Evolutionary conservation across 805 yeast genomes (phyloP), one percentile per base, ranked within the genome.

Genomic region (Lachancea kluyveri): DNA sequence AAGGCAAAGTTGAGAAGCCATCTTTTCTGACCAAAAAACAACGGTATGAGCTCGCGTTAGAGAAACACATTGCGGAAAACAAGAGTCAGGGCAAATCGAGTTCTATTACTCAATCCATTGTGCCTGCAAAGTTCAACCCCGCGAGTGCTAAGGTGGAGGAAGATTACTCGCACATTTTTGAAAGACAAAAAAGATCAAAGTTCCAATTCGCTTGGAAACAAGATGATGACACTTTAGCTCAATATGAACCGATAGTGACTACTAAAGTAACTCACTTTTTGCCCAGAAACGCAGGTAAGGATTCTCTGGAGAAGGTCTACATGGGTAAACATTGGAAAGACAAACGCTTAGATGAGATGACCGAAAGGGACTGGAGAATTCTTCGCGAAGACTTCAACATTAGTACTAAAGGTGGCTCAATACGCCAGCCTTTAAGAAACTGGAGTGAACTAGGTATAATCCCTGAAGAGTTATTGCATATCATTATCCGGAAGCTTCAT

Each of bases 341-440:
- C 24, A 92, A 90, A 47, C 53, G 70, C 0, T 56, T 77, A 2
- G 55, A 56, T 0, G 67, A 72, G 24, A 87, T 90, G 97, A 72
- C 73, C 0, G 62, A 67, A 1, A 65, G 96, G 41, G 97, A 92
- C 54, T 90, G 97, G 97, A 67, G 95, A 36, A 79, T 86, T 20
- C 64, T 90, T 54, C 71, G 70, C 41, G 94, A 85, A 45, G 95
- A 88, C 43, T 83, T 64, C 51, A 71, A 71, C 42, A 84, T 90
- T 14, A 60, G 67, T 1, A 62, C 74, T 1, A 77, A 72, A 42
- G 74, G 76, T 1, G 50, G 54, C 0, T 26, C 43, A 22, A 20
- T 52, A 3, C 51, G 53, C 8, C 61, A 72, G 27, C 96, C 96
- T 0, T 52, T 90, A 29, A 62, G 95, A 36, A 52, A 54, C 5